Conservation (phyloP, 768 basidiomycete genomes). For the Boletellus ananas region DNA sequence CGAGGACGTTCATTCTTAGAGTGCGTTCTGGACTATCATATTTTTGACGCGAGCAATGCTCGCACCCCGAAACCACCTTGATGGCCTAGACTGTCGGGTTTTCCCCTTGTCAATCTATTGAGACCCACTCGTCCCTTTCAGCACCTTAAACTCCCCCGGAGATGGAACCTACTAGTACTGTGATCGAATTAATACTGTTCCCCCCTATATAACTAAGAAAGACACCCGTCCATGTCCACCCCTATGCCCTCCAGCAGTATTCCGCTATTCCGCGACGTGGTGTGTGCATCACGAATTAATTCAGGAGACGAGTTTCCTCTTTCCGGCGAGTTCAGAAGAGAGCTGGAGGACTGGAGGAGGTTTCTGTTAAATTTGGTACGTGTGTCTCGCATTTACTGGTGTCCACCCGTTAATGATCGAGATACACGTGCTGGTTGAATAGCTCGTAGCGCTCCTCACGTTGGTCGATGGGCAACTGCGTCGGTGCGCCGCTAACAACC, state of each 20-base stretch:
- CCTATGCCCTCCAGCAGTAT: constrained; percentile 9
- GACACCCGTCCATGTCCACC: neutral
- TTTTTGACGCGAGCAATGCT: neutral
- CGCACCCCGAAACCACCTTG: neutral
- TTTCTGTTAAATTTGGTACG: constrained; percentile 21
- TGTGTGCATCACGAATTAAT: neutral
- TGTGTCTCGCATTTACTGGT: neutral
- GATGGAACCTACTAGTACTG: no score
- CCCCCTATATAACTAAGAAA: constrained; percentile 9
- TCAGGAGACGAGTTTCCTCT: constrained; percentile 1
- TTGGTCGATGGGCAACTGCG: constrained; percentile 6
- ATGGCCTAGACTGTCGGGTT: constrained; percentile 11
- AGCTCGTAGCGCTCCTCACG: constrained; percentile 30
- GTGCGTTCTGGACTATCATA: constrained; percentile 2
- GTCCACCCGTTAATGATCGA: neutral
- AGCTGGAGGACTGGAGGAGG: constrained; percentile 23
- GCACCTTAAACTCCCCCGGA: no score
- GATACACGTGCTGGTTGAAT: neutral
- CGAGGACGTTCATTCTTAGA: neutral
- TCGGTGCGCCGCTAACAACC: neutral
- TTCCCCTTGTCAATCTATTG: neutral
- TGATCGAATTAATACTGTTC: neutral
- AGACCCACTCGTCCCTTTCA: neutral
- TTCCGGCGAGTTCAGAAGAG: constrained; percentile 15
- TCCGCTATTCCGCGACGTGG: neutral